These are phyloP conservation scores for Xylaria telfairii DNA, from an alignment of 495 filamentous ascomycete genomes.

Conservation along the genomic window DNA sequence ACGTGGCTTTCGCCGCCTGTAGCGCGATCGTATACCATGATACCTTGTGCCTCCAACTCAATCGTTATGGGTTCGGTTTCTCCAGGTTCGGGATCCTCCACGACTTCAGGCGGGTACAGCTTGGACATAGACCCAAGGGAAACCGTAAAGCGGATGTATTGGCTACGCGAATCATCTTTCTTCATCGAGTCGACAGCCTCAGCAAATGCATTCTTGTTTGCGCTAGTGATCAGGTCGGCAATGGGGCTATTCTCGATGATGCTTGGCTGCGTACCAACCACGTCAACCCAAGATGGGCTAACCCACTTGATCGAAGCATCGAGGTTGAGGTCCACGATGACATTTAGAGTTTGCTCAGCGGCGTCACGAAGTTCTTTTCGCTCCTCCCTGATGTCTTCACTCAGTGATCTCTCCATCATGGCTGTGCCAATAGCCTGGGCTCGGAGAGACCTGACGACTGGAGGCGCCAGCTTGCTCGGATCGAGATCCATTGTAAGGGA, in stretches of 20 bases:
- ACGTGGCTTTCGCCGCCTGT: constrained; percentile 90
- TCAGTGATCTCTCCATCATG: constrained; percentile 63
- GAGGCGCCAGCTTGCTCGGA: constrained; percentile 50
- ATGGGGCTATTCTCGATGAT: constrained; percentile 79
- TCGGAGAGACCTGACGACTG: constrained; percentile 55
- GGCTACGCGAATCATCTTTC: constrained; percentile 90
- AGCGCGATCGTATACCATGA: constrained; percentile 93
- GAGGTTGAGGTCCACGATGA: constrained; percentile 90
- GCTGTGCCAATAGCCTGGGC: constrained; percentile 47
- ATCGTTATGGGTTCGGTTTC: constrained; percentile 60
- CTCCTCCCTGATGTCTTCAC: constrained; percentile 68
- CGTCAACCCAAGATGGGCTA: constrained; percentile 94
- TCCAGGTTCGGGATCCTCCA: constrained; percentile 54
- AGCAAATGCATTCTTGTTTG: constrained; percentile 76
- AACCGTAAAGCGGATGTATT: constrained; percentile 86
- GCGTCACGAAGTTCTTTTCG: constrained; percentile 92
- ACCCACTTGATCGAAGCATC: constrained; percentile 92
- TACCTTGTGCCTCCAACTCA: constrained; percentile 92
- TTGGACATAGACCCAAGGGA: constrained; percentile 76
- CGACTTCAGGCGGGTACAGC: constrained; percentile 57
- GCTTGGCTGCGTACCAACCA: constrained; percentile 79
- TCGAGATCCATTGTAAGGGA: constrained; percentile 51
- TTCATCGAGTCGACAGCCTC: constrained; percentile 87
- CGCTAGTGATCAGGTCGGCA: constrained; percentile 76
- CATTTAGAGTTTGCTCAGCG: constrained; percentile 93